A percentile compares a stretch with the other conserved stretches of the same genome.
These are phyloP conservation scores for Aleurites moluccanus DNA, from an alignment of 441 rosid species.

Conservation along the genomic window DNA sequence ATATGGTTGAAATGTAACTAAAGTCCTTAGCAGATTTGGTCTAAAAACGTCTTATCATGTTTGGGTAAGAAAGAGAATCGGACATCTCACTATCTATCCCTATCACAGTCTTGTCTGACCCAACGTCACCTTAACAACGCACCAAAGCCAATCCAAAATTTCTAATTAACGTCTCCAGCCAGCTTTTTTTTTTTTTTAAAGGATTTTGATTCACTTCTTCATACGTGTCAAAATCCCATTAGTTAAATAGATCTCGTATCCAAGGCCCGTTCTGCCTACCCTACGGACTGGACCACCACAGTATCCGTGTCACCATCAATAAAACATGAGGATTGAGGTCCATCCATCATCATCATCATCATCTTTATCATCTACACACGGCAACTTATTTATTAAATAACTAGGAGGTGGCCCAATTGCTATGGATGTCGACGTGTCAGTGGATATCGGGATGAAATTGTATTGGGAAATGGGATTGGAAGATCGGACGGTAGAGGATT, in stretches of 20 bases:
- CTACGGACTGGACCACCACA: constrained; percentile 38
- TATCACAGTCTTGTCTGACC: constrained; percentile 36
- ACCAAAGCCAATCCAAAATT: not conserved
- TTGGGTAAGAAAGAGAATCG: constrained; percentile 21
- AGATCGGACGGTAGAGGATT: not conserved
- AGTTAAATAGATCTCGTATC: constrained; percentile 30
- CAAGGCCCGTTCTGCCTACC: not conserved
- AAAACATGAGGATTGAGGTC: not conserved
- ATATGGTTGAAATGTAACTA: not conserved
- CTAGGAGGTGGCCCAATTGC: not conserved
- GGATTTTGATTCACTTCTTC: too few relatives aligned
- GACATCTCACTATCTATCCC: constrained; percentile 24
- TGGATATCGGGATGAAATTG: not conserved
- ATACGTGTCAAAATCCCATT: constrained; percentile 27
- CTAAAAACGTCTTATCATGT: too few relatives aligned
- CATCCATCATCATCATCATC: not conserved
- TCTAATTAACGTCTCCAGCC: constrained; percentile 8
- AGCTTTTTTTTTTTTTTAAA: not conserved
- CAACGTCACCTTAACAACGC: constrained; percentile 35
- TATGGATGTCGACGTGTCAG: constrained; percentile 12
- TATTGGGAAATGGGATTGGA: constrained; percentile 3
- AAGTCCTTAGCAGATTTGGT: too few relatives aligned
- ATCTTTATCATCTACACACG: constrained; percentile 17
- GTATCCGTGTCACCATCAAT: constrained; percentile 35
- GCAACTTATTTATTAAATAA: not conserved